Conservation (phyloP, 2,329 filamentous ascomycete genomes). For the Apiospora rasikravindrae region DNA sequence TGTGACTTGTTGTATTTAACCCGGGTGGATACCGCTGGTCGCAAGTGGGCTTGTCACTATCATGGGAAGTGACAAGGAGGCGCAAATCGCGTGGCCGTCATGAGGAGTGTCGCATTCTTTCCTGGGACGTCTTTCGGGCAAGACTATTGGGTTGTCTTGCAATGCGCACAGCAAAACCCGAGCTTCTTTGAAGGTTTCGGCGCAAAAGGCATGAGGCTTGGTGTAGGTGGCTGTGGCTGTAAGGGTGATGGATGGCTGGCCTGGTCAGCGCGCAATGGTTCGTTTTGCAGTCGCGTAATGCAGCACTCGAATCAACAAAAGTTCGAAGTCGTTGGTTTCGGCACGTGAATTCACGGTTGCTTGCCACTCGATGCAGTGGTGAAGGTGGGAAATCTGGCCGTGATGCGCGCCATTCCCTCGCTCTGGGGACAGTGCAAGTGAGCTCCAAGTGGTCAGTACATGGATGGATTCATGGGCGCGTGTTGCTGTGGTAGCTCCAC, state of each 20-base stretch:
- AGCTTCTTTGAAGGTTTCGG: slow-evolving; percentile 9
- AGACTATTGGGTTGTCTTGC: background rate
- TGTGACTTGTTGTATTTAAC: background rate
- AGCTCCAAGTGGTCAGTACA: slow-evolving; percentile 5
- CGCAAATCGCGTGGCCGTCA: slow-evolving; percentile 19
- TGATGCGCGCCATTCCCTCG: background rate
- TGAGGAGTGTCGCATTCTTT: slow-evolving; percentile 21
- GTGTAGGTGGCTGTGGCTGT: slow-evolving; percentile 11
- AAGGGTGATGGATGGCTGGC: background rate
- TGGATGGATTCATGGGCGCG: background rate
- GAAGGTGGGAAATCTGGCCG: slow-evolving; percentile 5
- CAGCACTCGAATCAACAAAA: background rate
- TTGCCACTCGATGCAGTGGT: background rate
- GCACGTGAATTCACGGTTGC: slow-evolving; percentile 5
- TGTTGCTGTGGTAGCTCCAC: slow-evolving; percentile 5
- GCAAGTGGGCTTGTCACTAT: slow-evolving; percentile 8
- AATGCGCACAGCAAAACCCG: background rate
- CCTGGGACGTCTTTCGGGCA: background rate
- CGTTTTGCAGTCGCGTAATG: background rate
- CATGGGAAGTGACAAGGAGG: slow-evolving; percentile 8
- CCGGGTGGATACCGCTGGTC: slow-evolving; percentile 12
- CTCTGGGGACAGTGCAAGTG: slow-evolving; percentile 1
- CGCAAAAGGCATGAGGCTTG: slow-evolving; percentile 23
- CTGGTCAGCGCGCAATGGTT: slow-evolving; percentile 8
- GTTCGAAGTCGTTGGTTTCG: background rate